Conservation (phyloP, 768 basidiomycete species). For the Floccularia luteovirens region DNA sequence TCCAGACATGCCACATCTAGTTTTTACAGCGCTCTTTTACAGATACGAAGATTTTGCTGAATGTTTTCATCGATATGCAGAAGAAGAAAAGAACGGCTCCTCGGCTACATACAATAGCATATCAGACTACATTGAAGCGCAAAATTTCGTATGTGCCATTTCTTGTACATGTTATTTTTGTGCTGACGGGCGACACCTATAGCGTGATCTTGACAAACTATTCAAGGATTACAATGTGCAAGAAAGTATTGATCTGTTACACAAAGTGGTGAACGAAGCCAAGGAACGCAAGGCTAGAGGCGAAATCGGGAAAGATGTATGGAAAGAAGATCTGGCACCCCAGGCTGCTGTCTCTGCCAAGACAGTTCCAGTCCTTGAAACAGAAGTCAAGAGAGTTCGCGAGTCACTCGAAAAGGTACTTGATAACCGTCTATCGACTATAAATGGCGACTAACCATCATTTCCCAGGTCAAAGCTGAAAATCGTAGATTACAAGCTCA, state of each 20-base stretch:
- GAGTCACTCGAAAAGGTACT: constrained; percentile 30
- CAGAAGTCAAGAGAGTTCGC: constrained; percentile 29
- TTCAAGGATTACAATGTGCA: constrained; percentile 62
- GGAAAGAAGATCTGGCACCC: constrained; percentile 61
- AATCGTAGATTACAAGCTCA: constrained; percentile 40
- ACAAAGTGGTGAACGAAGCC: constrained; percentile 64
- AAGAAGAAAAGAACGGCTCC: constrained; percentile 58
- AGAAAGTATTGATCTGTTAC: constrained; percentile 64
- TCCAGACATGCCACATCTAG: background rate
- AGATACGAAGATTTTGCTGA: constrained; percentile 55
- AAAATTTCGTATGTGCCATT: constrained; percentile 34
- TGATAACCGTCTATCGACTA: background rate
- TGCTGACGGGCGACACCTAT: background rate
- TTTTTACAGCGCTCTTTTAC: background rate
- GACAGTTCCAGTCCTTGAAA: constrained; percentile 50
- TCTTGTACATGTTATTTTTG: background rate
- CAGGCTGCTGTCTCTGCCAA: constrained; percentile 54
- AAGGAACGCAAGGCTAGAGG: constrained; percentile 44
- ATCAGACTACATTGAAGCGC: constrained; percentile 63
- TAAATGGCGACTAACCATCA: background rate
- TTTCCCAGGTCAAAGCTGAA: constrained; percentile 51
- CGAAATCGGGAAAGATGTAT: constrained; percentile 44
- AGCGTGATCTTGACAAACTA: constrained; percentile 65
- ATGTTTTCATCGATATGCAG: constrained; percentile 59
- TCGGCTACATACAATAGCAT: constrained; percentile 57